Evolutionary conservation across 2,329 filamentous ascomycete genomes (phyloP), one percentile per base, ranked within the genome.

Genomic region (Cladosporium austrohemisphaericum): DNA sequence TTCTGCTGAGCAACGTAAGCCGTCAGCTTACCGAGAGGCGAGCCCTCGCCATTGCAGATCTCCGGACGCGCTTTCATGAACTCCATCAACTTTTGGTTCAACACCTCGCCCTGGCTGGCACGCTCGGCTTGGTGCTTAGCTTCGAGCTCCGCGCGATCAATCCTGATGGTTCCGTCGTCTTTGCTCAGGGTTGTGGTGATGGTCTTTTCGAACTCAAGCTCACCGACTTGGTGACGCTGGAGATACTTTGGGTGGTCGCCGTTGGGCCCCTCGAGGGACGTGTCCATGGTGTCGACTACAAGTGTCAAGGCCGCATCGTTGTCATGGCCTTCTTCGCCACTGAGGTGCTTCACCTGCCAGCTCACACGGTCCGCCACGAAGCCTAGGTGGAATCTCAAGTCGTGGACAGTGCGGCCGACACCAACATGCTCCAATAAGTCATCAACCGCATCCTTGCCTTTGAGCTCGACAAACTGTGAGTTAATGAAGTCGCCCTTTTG

Each of bases 381-480:
- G 14, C 51, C 52, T 3, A 47, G 1, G 18, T 47, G 8, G 9
- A 29, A 47, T 0, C 8, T 25, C 11, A 47, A 13, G 18, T 47
- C 44, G 33, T 37, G 38, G 8, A 47, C 25, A 9, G 44, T 38
- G 14, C 29, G 23, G n/a, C 44, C 20, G 2, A 38, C 33, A 8
- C 33, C 44, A 8, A 18, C 33, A 7, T 38, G 23, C 8, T n/a
- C n/a, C 44, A 47, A 28, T 6, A 47, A 10, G n/a, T 23, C 6
- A 18, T 47, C 44, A 3, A 47, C 33, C 5, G 44, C 33, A 29
- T 23, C 44, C 13, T 33, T 29, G 11, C 52, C 54, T 14, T 26
- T 14, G 4, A 52, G 16, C 32, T 57, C 55, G 36, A 49, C 43
- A 26, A 56, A 55, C 25, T 53, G 32, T 3, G 55, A 57, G 25